phyloP scores from a whole-genome alignment of 495 filamentous ascomycete species.

The Cladorrhinum samala region DNA sequence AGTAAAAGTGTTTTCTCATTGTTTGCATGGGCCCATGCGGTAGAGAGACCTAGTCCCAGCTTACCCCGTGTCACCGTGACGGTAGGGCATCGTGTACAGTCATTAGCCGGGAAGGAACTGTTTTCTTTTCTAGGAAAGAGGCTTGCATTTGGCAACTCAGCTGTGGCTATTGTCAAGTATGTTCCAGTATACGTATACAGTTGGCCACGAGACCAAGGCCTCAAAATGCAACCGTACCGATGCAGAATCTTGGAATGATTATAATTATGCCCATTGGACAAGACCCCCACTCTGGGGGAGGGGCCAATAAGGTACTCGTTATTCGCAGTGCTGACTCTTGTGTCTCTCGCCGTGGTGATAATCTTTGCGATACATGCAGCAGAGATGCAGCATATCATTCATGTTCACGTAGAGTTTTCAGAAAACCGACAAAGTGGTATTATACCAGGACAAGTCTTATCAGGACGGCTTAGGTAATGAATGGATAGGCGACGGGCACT shows the following conservation, averaged over 20 bases:
- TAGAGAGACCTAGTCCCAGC: not conserved
- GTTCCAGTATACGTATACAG: too few relatives aligned
- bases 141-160: too few relatives aligned
- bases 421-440: not conserved
- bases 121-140: too few relatives aligned
- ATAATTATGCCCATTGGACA: not conserved
- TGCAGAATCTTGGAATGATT: not conserved
- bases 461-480: conserved; percentile 30
- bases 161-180: too few relatives aligned
- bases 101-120: not conserved
- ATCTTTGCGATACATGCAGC: too few relatives aligned
- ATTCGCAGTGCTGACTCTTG: too few relatives aligned
- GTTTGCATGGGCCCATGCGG: not conserved
- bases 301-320: too few relatives aligned
- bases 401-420: not conserved
- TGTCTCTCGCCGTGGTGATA: too few relatives aligned
- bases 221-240: not conserved
- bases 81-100: not conserved
- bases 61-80: not conserved
- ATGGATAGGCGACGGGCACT: conserved; percentile 9
- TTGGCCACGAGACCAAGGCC: not conserved
- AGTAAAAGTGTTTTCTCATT: not conserved
- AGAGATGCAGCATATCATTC: conserved; percentile 17
- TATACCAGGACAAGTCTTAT: conserved; percentile 19
- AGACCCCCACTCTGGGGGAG: not conserved